Conservation (phyloP, 2,329 filamentous ascomycete genomes). For the Xylaria hypoxylon region DNA sequence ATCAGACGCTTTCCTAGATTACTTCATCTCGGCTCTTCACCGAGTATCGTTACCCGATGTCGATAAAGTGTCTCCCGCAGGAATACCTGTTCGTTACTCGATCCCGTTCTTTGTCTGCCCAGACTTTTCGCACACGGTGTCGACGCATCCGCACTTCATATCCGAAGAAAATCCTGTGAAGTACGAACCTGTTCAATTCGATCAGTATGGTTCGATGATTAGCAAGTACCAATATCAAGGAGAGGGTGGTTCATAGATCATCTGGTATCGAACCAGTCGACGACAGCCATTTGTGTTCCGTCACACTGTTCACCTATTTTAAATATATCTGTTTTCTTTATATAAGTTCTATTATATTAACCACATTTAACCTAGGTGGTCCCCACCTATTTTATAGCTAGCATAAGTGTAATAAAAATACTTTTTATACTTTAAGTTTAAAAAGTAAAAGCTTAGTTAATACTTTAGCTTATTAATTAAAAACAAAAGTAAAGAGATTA, state of each 20-base stretch:
- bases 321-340: no score
- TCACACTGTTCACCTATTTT: no score
- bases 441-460: no score
- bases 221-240: constrained; percentile 44
- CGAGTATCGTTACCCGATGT: constrained; percentile 41
- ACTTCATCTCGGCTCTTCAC: constrained; percentile 45
- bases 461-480: no score
- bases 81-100: constrained; percentile 45
- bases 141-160: constrained; percentile 41
- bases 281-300: no score
- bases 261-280: no score
- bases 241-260: background rate
- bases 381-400: no score
- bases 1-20: constrained; percentile 32
- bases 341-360: no score
- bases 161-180: constrained; percentile 38
- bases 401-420: no score
- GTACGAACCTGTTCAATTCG: constrained; percentile 45
- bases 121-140: constrained; percentile 41
- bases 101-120: constrained; percentile 45
- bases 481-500: no score
- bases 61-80: constrained; percentile 30
- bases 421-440: no score
- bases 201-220: constrained; percentile 42
- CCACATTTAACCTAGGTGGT: no score